phyloP scores from a whole-genome alignment of 306 rosid species.

The Trifolium pratense region DNA sequence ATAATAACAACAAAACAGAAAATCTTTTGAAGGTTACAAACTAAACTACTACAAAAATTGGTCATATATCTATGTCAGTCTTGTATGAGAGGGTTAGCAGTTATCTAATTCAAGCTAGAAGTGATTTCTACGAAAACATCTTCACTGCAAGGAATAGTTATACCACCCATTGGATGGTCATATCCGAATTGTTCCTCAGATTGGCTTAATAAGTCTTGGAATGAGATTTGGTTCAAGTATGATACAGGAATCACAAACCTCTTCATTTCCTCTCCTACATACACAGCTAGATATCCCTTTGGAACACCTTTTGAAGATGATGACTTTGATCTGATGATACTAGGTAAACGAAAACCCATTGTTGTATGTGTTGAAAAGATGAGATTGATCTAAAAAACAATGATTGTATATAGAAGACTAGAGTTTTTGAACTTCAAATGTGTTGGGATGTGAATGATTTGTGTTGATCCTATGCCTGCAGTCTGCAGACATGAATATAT shows the following conservation, averaged over 20 bases:
- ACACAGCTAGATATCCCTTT: conserved; percentile 50
- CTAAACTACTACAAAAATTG: too few relatives aligned
- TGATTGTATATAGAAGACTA: background rate
- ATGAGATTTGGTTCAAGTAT: conserved; percentile 45
- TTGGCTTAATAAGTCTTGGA: conserved; percentile 46
- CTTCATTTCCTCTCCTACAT: conserved; percentile 57
- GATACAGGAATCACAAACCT: conserved; percentile 54
- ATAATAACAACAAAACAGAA: too few relatives aligned
- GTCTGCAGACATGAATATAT: conserved; percentile 35
- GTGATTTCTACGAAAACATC: conserved; percentile 31
- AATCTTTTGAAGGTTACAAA: background rate
- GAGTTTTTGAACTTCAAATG: conserved; percentile 4
- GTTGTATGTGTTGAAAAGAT: conserved; percentile 17
- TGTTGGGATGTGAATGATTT: conserved; percentile 20
- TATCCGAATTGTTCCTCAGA: conserved; percentile 52
- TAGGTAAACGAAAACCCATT: conserved; percentile 46
- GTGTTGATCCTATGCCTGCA: conserved; percentile 28
- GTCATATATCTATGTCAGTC: background rate
- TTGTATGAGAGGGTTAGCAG: too few relatives aligned
- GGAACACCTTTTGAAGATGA: conserved; percentile 40
- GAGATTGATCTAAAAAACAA: background rate
- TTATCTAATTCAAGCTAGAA: conserved; percentile 26
- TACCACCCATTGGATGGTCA: conserved; percentile 59
- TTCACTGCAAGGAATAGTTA: conserved; percentile 55
- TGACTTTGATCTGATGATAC: conserved; percentile 22